phyloP scores from a whole-genome alignment of 2,329 filamentous ascomycete species.

The Phoma herbarum region DNA sequence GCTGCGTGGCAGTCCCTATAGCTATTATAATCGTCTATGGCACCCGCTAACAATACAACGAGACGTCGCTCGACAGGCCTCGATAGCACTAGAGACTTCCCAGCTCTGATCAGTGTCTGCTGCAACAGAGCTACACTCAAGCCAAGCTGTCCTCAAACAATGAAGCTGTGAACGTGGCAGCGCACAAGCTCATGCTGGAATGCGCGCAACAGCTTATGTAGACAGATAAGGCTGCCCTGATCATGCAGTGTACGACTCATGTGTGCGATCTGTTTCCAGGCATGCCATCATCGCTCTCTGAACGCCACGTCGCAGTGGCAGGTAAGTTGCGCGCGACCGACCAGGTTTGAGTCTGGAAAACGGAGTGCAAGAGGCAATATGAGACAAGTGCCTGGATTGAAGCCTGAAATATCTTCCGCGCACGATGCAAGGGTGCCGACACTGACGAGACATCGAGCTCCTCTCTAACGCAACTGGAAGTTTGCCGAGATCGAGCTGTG shows the following conservation, averaged over 20 bases:
- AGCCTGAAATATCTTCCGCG: background rate
- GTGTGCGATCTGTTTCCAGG: background rate
- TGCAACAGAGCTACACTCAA: background rate
- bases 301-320: background rate
- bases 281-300: background rate
- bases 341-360: background rate
- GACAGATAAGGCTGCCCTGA: background rate
- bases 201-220: background rate
- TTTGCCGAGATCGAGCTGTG: conserved; percentile 13
- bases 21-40: background rate
- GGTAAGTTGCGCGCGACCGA: background rate
- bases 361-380: background rate
- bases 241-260: background rate
- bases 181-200: background rate
- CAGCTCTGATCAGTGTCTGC: background rate
- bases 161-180: background rate
- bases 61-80: background rate
- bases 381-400: background rate
- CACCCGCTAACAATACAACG: background rate
- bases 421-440: conserved; percentile 11
- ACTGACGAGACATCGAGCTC: conserved; percentile 1
- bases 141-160: background rate
- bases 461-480: conserved; percentile 10
- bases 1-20: background rate
- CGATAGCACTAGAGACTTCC: background rate